These are phyloP conservation scores for Solanum clarkiae DNA, from an alignment of 257 asterid genomes.

Conservation along the genomic window DNA sequence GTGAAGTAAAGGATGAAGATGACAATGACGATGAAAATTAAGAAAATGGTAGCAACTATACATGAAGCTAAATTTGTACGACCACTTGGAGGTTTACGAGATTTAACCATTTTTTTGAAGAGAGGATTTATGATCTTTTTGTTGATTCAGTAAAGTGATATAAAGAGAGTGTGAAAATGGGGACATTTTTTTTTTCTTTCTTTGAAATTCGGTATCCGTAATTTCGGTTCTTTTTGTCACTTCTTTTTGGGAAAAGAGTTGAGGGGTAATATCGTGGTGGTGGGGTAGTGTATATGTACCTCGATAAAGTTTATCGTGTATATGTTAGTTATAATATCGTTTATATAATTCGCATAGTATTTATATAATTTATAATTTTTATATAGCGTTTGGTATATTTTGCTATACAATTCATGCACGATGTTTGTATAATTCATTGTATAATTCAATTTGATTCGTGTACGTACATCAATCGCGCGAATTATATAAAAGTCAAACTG, in stretches of 20 bases:
- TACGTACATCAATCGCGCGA: too few species aligned
- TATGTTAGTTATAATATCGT: too few species aligned
- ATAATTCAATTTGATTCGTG: too few species aligned
- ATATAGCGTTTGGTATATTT: too few species aligned
- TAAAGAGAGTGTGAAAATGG: not conserved
- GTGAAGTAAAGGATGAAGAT: constrained; percentile 55
- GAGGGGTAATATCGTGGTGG: not conserved
- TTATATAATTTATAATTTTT: too few species aligned
- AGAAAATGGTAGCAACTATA: constrained; percentile 60
- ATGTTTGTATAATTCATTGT: too few species aligned
- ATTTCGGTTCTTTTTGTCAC: constrained; percentile 3
- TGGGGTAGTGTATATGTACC: too few species aligned
- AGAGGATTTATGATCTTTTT: not conserved
- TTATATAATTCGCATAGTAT: too few species aligned
- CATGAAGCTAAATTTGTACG: constrained; percentile 77
- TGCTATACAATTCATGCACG: too few species aligned
- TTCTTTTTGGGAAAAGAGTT: not conserved
- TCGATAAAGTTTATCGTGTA: too few species aligned
- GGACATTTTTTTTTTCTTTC: not conserved
- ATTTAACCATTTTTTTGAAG: constrained; percentile 26
- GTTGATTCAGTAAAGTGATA: not conserved
- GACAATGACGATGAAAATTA: constrained; percentile 37
- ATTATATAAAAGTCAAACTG: too few species aligned
- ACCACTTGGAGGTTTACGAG: constrained; percentile 44
- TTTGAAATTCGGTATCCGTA: not conserved